Evolutionary conservation across 2,329 filamentous ascomycete genomes (phyloP).

Genomic region (Apiospora pterosperma): DNA sequence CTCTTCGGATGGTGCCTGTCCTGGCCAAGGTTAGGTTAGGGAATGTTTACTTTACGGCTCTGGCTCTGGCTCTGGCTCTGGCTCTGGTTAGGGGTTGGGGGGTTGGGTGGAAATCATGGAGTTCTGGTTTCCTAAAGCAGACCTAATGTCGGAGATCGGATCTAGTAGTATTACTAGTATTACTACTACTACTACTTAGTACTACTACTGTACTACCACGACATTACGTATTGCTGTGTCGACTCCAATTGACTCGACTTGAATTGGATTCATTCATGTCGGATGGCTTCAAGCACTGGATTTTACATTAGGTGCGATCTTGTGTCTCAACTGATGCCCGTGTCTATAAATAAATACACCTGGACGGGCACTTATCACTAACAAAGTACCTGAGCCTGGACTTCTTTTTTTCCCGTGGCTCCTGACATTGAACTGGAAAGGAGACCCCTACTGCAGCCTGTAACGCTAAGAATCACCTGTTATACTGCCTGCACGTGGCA

Average conservation of each 20-base stretch:
- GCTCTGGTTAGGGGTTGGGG: neutral
- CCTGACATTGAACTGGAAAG: neutral
- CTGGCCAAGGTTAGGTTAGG: neutral
- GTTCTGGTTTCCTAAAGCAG: neutral
- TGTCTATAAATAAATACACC: too few relatives aligned
- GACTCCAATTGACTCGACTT: too few relatives aligned
- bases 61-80: neutral
- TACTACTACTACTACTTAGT: too few relatives aligned
- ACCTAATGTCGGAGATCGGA: neutral
- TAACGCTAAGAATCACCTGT: neutral
- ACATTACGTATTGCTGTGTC: too few relatives aligned
- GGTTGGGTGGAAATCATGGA: neutral
- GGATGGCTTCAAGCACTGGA: too few relatives aligned
- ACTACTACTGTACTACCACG: too few relatives aligned
- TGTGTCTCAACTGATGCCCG: too few relatives aligned
- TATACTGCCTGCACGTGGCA: neutral
- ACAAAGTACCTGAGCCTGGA: too few relatives aligned
- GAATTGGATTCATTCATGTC: too few relatives aligned
- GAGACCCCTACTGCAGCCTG: conserved; percentile 1
- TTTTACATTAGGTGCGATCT: too few relatives aligned
- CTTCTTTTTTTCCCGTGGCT: neutral
- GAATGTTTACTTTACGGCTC: neutral
- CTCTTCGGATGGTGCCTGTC: neutral
- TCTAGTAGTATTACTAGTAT: too few relatives aligned
- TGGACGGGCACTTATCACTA: too few relatives aligned